Conservation (phyloP, 106 monocot genomes). For the Ottelia alismoides region DNA sequence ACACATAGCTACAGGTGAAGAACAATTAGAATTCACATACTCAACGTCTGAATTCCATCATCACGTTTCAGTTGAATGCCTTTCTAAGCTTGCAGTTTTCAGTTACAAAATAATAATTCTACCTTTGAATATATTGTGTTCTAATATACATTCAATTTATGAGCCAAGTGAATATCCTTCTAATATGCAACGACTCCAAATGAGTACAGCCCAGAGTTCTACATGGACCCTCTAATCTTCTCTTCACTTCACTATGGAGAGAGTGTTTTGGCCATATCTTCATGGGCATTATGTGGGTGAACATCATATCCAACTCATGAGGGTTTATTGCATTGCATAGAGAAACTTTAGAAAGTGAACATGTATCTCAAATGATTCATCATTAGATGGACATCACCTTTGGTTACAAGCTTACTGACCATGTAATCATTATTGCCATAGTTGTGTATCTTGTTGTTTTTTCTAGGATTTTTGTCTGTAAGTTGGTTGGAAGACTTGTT, state of each 20-base stretch:
- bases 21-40: conserved; percentile 96
- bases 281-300: no score
- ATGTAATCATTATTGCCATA: conserved; percentile 63
- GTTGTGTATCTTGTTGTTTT: no score
- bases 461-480: no score
- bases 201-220: conserved; percentile 97
- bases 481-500: no score
- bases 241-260: conserved; percentile 76
- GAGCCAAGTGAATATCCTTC: conserved; percentile 99
- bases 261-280: conserved; percentile 77
- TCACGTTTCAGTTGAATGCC: conserved; percentile 97
- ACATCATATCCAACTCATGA: conserved; percentile 73
- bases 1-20: conserved; percentile 94
- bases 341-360: conserved; percentile 76
- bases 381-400: conserved; percentile 99
- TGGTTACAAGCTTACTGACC: conserved; percentile 87
- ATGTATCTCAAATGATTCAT: conserved; percentile 69
- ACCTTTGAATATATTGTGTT: conserved; percentile 61
- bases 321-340: conserved; percentile 78
- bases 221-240: conserved; percentile 76
- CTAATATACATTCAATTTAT: conserved; percentile 87
- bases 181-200: conserved; percentile 97
- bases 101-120: conserved; percentile 95
- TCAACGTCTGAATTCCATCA: conserved; percentile 88
- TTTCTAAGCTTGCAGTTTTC: conserved; percentile 95